Evolutionary conservation across 345 rosid genomes (phyloP), one percentile per base, ranked within the genome.

Genomic region (Arabidopsis suecica): DNA sequence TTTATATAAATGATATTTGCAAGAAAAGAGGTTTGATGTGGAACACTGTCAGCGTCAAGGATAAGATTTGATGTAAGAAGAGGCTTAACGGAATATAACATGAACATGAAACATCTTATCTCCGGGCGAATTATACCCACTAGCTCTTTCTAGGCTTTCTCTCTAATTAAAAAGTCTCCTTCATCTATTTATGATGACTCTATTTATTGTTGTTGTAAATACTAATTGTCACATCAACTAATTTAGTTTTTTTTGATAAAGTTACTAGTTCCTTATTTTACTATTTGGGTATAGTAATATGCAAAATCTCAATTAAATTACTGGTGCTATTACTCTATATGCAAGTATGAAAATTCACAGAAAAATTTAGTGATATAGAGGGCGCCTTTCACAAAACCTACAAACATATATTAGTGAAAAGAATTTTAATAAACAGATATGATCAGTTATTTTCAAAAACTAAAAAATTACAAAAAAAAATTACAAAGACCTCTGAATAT

Each of bases 21-120:
- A 8, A 45, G 68, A 72, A 55, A 62, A 62, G 25, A 41, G 16
- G 63, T 44, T 64, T 54, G 71, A 73, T 55, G 57, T 54, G 63
- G 57, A 54, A 55, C 48, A 73, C 16, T 64, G 72, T 74, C 78
- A 74, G 44, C 33, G 67, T 57, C 60, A 74, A 66, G n/a, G 59
- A 57, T 65, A 34, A 30, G 62, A 72, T 63, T 73, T 73, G 71
- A 73, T 34, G 77, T 41, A 34, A 47, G 63, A 45, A 73, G 49
- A 9, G 6, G 57, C 14, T 64, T 55, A 74, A 65, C 72, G 41
- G 78, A 74, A 65, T 65, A 56, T 48, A 50, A 72, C 60, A 60
- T 48, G 74, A 70, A 71, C 40, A 60, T 60, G 75, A 61, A 60
- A 60, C 50, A 71, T 59, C 48, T 71, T 55, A 55, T 67, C 73